These are phyloP conservation scores for Trichosporon sp. DNA, from an alignment of 1,284 basidiomycete genomes.

Conservation along the genomic window DNA sequence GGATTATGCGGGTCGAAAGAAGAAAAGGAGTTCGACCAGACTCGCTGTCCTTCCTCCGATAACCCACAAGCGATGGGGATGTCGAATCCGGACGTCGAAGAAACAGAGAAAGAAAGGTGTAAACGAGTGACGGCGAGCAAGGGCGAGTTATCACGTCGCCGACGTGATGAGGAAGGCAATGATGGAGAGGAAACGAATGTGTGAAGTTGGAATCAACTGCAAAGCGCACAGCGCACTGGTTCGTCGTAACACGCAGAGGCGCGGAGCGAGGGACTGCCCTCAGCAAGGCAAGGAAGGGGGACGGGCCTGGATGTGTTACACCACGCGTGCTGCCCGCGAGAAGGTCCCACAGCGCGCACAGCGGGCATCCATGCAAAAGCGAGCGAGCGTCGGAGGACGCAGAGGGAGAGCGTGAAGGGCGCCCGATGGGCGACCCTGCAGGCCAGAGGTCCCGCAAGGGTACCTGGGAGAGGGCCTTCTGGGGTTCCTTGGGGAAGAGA, in stretches of 20 bases:
- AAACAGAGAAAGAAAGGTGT: neutral
- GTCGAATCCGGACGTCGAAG: slow-evolving; percentile 1
- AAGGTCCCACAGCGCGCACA: neutral
- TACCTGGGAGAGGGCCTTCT: neutral
- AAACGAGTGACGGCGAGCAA: slow-evolving; percentile 3
- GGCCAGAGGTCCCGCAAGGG: neutral
- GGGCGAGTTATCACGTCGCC: neutral
- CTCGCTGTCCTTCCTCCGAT: slow-evolving; percentile 1
- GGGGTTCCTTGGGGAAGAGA: neutral
- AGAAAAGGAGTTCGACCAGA: slow-evolving; percentile 3
- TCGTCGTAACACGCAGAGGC: neutral
- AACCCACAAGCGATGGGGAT: neutral
- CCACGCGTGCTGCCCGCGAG: neutral
- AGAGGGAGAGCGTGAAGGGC: neutral
- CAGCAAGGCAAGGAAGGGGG: neutral
- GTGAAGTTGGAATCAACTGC: neutral
- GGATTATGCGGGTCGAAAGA: slow-evolving; percentile 2
- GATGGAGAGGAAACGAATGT: neutral
- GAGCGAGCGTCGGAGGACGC: neutral
- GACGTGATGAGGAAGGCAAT: neutral
- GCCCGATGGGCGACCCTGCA: neutral
- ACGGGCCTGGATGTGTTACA: neutral
- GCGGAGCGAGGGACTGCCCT: neutral
- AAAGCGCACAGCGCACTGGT: neutral
- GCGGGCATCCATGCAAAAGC: neutral